phyloP scores from a whole-genome alignment of 805 yeast genomes.

The Blastobotrys terrestris region DNA sequence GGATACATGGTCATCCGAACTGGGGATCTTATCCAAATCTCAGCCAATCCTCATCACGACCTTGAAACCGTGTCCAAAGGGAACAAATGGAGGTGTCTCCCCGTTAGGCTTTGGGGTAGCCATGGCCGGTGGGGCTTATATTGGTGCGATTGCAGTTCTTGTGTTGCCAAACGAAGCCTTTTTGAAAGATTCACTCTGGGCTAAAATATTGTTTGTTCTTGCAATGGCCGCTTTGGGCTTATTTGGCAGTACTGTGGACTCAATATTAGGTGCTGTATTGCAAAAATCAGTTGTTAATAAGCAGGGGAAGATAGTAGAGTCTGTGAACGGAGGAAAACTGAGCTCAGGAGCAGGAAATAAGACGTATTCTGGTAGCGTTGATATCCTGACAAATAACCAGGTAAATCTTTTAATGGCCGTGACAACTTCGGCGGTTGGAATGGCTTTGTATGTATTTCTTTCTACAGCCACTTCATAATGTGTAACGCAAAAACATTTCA shows the following conservation, averaged over 20 bases:
- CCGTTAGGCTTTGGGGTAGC: conserved; percentile 35
- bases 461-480: background rate
- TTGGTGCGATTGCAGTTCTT: conserved; percentile 29
- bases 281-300: conserved; percentile 34
- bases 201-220: conserved; percentile 20
- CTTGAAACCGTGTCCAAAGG: conserved; percentile 37
- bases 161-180: conserved; percentile 20
- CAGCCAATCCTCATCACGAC: conserved; percentile 38
- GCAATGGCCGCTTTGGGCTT: conserved; percentile 32
- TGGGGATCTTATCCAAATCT: conserved; percentile 37
- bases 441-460: conserved; percentile 22
- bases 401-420: conserved; percentile 36
- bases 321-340: conserved; percentile 24
- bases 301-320: conserved; percentile 33
- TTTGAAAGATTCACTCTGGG: conserved; percentile 12
- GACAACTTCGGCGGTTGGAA: conserved; percentile 26
- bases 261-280: conserved; percentile 38
- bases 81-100: conserved; percentile 44
- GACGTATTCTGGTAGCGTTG: conserved; percentile 31
- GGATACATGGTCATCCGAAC: conserved; percentile 44
- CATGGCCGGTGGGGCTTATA: conserved; percentile 31
- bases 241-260: conserved; percentile 37
- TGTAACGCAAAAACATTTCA: background rate
- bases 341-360: conserved; percentile 17
- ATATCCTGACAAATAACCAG: conserved; percentile 36